Evolutionary conservation across 805 yeast species (phyloP), one percentile per base, ranked within the genome.

Genomic region (Blastobotrys muscicola): DNA sequence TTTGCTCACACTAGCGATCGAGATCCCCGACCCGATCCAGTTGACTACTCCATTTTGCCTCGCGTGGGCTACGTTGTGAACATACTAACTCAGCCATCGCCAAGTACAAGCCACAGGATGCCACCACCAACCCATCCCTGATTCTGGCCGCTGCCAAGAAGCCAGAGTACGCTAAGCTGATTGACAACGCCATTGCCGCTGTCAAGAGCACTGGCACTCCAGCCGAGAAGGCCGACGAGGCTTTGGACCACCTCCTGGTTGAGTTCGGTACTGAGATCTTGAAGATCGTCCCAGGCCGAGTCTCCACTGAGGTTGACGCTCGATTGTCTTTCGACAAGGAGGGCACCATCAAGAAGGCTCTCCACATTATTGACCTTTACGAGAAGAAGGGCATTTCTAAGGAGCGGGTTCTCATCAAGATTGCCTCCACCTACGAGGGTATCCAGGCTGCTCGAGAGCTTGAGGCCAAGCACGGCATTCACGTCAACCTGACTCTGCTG

Each of bases 341-440:
- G 51, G 97, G 84, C 54, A 87, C 97, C 56, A 75, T 92, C 67
- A 77, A 78, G 70, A 92, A 92, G 78, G 99, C 98, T 45, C 71
- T 86, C 51, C 82, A 87, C 64, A 76, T 92, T 72, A 92, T 92
- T 59, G 79, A 74, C 45, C 76, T 90, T 58, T 92, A 92, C 78
- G 74, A 86, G 72, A 71, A 78, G 47, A 74, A 75, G 58, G 97
- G 97, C 56, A 83, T 92, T 59, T 61, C 69, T 52, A 87, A 86
- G 74, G 95, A 89, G 52, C 78, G 97, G 68, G 76, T 92, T 51
- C 77, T 90, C 63, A 92, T 92, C 71, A 92, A 92, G 78, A 78
- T 92, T 54, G 98, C 98, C 50, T 83, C 97, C 48, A 92, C 98
- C 53, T 92, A 89, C 85, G 98, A 92, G 73, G 99, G 99, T 75